A percentile compares a stretch with the other conserved stretches of the same genome.
These are phyloP conservation scores for Hibiscus syriacus DNA, from an alignment of 345 rosid species.

Conservation along the genomic window DNA sequence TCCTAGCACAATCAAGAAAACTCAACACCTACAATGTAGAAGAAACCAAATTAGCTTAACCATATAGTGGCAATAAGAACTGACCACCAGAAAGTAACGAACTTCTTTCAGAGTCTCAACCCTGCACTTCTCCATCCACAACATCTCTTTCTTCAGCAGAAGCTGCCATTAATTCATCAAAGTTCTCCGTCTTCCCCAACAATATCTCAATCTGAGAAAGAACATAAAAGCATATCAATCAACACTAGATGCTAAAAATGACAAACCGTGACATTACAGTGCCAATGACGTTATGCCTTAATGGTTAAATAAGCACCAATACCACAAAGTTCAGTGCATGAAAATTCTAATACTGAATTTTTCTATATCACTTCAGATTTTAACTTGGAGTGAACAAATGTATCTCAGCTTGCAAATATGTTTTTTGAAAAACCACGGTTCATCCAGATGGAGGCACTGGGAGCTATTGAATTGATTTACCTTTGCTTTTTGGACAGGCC, in stretches of 20 bases:
- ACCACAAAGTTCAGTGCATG: background rate
- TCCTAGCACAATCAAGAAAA: background rate
- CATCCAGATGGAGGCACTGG: background rate
- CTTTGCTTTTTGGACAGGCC: constrained; percentile 80
- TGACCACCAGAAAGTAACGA: constrained; percentile 5
- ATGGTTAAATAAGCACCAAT: background rate
- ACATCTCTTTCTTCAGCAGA: constrained; percentile 56
- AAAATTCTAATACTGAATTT: background rate
- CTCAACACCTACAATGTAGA: constrained; percentile 10
- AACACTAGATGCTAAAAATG: no score
- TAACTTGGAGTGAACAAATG: background rate
- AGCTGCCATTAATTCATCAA: constrained; percentile 83
- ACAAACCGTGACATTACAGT: background rate
- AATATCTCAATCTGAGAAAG: constrained; percentile 58
- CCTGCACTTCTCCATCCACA: constrained; percentile 46
- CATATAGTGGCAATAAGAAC: constrained; percentile 8
- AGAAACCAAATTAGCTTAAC: constrained; percentile 7
- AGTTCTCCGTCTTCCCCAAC: constrained; percentile 74
- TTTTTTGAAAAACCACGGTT: background rate
- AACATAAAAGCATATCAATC: background rate
- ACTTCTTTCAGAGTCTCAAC: constrained; percentile 16
- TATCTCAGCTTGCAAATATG: background rate
- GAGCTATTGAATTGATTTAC: constrained; percentile 21
- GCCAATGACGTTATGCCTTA: background rate
- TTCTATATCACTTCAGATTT: background rate